phyloP scores from a whole-genome alignment of 495 filamentous ascomycete species.

The Platismatia glauca region DNA sequence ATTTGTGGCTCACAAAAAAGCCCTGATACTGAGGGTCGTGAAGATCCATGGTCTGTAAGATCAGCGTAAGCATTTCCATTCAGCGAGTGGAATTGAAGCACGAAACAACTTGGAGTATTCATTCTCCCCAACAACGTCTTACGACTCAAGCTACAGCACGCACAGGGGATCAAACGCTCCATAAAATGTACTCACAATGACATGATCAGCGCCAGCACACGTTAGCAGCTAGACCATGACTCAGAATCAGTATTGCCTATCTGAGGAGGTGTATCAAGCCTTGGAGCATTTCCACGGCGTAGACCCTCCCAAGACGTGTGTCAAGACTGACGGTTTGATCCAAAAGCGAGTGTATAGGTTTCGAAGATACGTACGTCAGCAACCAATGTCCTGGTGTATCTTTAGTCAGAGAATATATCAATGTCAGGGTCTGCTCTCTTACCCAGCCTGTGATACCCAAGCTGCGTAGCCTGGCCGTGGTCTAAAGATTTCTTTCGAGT shows the following conservation, averaged over 20 bases:
- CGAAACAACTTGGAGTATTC: neutral
- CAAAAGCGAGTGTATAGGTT: neutral
- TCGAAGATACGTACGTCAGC: slow-evolving; percentile 46
- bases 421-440: neutral
- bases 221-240: slow-evolving; percentile 50
- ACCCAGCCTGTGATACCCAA: slow-evolving; percentile 47
- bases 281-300: neutral
- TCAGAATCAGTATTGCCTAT: neutral
- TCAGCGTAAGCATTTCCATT: neutral
- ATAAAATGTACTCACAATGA: slow-evolving; percentile 44
- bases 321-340: neutral
- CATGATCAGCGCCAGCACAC: slow-evolving; percentile 90
- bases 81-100: neutral
- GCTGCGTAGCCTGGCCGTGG: slow-evolving; percentile 90
- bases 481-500: slow-evolving; percentile 52
- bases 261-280: neutral
- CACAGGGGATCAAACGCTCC: no score
- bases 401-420: neutral
- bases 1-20: slow-evolving; percentile 73
- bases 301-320: neutral
- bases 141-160: no score
- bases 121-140: neutral
- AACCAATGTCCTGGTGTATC: slow-evolving; percentile 57
- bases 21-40: slow-evolving; percentile 98
- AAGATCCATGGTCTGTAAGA: slow-evolving; percentile 66